Percentiles rank a stretch among this genome's conserved stretches.
Evolutionary conservation across 345 rosid species (phyloP).

Genomic region (Citrus reticulata): DNA sequence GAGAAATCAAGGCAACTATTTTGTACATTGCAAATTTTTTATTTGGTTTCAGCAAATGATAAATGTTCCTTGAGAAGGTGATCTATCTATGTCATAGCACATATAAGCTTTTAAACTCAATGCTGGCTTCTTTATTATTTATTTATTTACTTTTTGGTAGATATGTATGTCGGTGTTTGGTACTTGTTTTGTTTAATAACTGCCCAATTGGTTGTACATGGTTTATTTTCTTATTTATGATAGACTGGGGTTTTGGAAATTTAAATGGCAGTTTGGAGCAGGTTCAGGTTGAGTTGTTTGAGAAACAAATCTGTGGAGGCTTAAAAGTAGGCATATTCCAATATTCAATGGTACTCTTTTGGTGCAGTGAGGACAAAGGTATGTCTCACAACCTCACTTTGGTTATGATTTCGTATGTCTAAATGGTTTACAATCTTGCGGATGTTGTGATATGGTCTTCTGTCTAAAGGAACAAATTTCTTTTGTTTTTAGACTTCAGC

Average conservation of each 20-base stretch:
- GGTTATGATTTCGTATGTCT: not conserved
- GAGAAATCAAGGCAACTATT: constrained; percentile 66
- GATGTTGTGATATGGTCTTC: not conserved
- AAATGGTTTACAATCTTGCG: not conserved
- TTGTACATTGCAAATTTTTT: constrained; percentile 42
- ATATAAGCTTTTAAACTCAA: constrained; percentile 5
- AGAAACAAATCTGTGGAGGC: constrained; percentile 73
- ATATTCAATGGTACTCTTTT: constrained; percentile 62
- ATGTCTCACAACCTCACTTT: constrained; percentile 8
- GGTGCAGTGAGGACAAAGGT: constrained; percentile 55
- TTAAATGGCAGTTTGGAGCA: constrained; percentile 90
- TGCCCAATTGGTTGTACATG: not conserved
- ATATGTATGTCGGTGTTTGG: not conserved
- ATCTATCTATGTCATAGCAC: constrained; percentile 19
- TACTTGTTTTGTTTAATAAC: not conserved
- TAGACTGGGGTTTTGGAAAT: constrained; percentile 45
- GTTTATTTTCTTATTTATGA: constrained; percentile 26
- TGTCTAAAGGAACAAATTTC: not conserved
- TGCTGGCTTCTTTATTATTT: not conserved
- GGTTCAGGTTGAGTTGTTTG: constrained; percentile 74
- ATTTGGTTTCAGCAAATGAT: constrained; percentile 31
- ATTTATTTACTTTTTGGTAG: not conserved
- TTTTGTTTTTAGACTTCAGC: not conserved
- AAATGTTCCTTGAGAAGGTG: constrained; percentile 62
- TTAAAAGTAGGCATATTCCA: constrained; percentile 59